A percentile compares a stretch with the other conserved stretches of the same genome.
phyloP scores from a whole-genome alignment of 805 yeast species.

The Clavispora carvajalis region DNA sequence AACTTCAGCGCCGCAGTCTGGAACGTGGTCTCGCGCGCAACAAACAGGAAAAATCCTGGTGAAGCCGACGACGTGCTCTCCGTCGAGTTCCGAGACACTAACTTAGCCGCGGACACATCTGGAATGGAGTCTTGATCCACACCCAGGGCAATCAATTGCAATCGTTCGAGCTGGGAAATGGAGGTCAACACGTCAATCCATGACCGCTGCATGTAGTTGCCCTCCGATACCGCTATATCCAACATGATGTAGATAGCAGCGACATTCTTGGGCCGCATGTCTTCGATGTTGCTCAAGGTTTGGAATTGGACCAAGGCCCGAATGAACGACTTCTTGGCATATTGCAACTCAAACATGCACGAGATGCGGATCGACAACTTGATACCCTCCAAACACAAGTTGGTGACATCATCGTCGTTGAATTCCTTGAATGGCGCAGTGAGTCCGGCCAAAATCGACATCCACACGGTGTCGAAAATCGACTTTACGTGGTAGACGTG shows the following conservation, averaged over 20 bases:
- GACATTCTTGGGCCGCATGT: conserved; percentile 72
- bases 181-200: conserved; percentile 83
- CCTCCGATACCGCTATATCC: conserved; percentile 74
- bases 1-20: conserved; percentile 68
- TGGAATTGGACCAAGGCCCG: conserved; percentile 87
- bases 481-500: conserved; percentile 88
- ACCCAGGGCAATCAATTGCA: conserved; percentile 84
- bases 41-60: conserved; percentile 51
- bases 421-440: conserved; percentile 91
- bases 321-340: conserved; percentile 84
- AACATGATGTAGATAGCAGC: conserved; percentile 72
- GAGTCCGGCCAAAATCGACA: conserved; percentile 91
- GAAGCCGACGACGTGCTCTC: conserved; percentile 46
- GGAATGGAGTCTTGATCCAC: conserved; percentile 80
- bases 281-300: conserved; percentile 71
- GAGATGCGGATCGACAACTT: conserved; percentile 78
- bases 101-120: conserved; percentile 72
- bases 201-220: conserved; percentile 61
- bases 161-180: conserved; percentile 85
- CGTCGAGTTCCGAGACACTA: conserved; percentile 43
- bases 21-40: conserved; percentile 45
- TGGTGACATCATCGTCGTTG: conserved; percentile 67
- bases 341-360: conserved; percentile 73
- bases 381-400: conserved; percentile 77
- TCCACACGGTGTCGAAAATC: conserved; percentile 92